phyloP scores from a whole-genome alignment of 768 basidiomycete genomes.

The Grammothele lineata region DNA sequence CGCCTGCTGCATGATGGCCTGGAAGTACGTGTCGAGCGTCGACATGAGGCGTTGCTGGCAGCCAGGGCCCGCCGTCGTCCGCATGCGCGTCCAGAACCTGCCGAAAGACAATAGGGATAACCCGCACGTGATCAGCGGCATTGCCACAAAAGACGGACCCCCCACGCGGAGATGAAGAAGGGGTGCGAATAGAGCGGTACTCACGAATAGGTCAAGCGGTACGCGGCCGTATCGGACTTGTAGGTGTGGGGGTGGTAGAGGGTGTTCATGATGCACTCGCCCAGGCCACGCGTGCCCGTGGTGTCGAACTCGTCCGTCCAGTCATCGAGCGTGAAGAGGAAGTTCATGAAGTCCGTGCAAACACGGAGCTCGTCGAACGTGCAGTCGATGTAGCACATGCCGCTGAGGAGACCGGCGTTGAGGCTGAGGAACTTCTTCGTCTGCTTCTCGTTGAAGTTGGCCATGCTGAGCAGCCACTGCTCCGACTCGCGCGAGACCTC shows the following conservation, averaged over 20 bases:
- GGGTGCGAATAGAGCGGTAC: background rate
- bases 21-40: constrained; percentile 27
- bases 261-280: constrained; percentile 27
- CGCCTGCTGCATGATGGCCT: constrained; percentile 30
- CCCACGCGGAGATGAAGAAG: background rate
- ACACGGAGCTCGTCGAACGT: constrained; percentile 56
- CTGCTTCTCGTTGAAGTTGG: constrained; percentile 30
- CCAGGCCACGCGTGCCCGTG: constrained; percentile 17
- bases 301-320: constrained; percentile 35
- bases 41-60: constrained; percentile 32
- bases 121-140: constrained; percentile 2
- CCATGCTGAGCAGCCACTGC: constrained; percentile 29
- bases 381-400: constrained; percentile 56
- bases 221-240: constrained; percentile 23
- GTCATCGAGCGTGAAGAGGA: constrained; percentile 40
- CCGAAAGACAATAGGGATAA: background rate
- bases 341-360: constrained; percentile 63
- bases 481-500: constrained; percentile 35
- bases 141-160: background rate
- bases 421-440: constrained; percentile 44
- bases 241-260: constrained; percentile 24
- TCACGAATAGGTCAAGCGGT: constrained; percentile 17
- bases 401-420: constrained; percentile 64
- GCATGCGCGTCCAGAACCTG: constrained; percentile 34
- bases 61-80: constrained; percentile 34